Evolutionary conservation across 1,139 yeast genomes (phyloP).

Genomic region (Taphrina betulina): DNA sequence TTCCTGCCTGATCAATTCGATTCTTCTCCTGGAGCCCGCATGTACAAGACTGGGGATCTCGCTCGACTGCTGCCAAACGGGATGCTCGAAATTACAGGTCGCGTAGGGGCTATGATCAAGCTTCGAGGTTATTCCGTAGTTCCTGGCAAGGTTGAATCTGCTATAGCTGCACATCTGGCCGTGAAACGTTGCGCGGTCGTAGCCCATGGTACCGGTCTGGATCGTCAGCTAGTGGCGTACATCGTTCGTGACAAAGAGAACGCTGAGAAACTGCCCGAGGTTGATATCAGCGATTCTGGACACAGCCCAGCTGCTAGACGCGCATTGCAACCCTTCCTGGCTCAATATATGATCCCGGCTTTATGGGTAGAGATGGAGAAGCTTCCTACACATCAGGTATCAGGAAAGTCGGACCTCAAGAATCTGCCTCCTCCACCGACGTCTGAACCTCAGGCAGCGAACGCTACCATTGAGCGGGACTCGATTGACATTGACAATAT

Average conservation of each 20-base stretch:
- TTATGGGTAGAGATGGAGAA: slow-evolving; percentile 52
- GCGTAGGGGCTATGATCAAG: slow-evolving; percentile 40
- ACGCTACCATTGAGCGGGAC: slow-evolving; percentile 1
- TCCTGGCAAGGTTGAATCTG: slow-evolving; percentile 95
- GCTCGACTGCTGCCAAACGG: slow-evolving; percentile 38
- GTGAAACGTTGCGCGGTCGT: slow-evolving; percentile 24
- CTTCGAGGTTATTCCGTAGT: slow-evolving; percentile 63
- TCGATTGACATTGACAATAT: slow-evolving; percentile 5
- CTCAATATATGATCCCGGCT: slow-evolving; percentile 41
- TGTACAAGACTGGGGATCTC: slow-evolving; percentile 40
- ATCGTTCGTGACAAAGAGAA: slow-evolving; percentile 72
- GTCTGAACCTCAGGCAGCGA: background rate
- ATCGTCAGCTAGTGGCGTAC: slow-evolving; percentile 19
- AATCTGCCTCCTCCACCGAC: slow-evolving; percentile 85
- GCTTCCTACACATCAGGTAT: slow-evolving; percentile 61
- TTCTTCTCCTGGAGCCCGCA: slow-evolving; percentile 32
- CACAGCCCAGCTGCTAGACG: slow-evolving; percentile 86
- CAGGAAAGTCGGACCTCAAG: slow-evolving; percentile 78
- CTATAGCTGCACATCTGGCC: slow-evolving; percentile 55
- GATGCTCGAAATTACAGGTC: slow-evolving; percentile 38
- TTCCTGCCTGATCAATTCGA: slow-evolving; percentile 33
- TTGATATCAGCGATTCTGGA: slow-evolving; percentile 95
- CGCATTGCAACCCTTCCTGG: slow-evolving; percentile 64
- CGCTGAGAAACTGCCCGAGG: slow-evolving; percentile 95
- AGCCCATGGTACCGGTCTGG: slow-evolving; percentile 18